phyloP scores from a whole-genome alignment of 2,329 filamentous ascomycete genomes.

The Nemania sp. region DNA sequence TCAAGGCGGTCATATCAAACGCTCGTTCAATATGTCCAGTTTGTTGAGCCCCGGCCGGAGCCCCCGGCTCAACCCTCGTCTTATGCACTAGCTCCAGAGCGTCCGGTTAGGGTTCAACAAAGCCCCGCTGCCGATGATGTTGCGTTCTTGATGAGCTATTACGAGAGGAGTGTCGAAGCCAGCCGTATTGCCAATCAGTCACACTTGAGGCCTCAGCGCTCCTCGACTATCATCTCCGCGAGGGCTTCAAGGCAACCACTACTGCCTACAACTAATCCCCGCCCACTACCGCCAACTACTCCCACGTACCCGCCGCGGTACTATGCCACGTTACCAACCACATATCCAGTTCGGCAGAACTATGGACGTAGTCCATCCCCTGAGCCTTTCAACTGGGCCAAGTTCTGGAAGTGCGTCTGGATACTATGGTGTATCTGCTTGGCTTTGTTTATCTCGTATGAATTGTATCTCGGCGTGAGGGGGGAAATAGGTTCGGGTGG shows the following conservation, averaged over 20 bases:
- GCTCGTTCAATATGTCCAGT: constrained; percentile 18
- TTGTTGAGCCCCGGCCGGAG: constrained; percentile 1
- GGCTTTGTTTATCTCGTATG: background rate
- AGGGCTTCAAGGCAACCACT: constrained; percentile 1
- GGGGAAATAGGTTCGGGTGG: no score
- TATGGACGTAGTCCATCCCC: background rate
- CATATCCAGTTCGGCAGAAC: background rate
- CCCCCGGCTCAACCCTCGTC: background rate
- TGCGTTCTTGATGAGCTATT: background rate
- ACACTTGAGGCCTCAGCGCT: background rate
- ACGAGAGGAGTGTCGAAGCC: background rate
- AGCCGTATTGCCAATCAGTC: background rate
- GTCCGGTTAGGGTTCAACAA: background rate
- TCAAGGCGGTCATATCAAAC: constrained; percentile 26
- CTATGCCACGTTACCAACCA: constrained; percentile 8
- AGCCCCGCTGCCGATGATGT: background rate
- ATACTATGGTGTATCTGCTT: background rate
- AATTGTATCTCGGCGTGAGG: constrained; percentile 10
- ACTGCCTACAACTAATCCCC: background rate
- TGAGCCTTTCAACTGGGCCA: background rate
- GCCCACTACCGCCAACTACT: background rate
- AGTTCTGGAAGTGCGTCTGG: background rate
- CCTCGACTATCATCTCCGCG: background rate
- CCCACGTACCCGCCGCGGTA: background rate
- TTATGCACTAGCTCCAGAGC: background rate